Evolutionary conservation across 305 asterid species (phyloP), one percentile per base, ranked within the genome.

Genomic region (Salvia sclarea): DNA sequence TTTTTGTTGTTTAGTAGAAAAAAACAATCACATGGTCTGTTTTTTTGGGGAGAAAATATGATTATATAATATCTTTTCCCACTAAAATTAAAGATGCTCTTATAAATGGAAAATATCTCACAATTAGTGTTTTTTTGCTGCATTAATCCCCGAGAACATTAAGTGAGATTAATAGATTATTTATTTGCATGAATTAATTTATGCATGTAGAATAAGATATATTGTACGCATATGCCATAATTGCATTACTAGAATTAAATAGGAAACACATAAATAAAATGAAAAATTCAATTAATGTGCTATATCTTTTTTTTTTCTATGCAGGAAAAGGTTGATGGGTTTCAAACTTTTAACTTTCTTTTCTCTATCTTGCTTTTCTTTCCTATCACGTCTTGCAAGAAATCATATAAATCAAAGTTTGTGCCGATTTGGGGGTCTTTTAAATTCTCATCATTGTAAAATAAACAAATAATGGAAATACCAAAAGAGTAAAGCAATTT

Each of bases 21-120:
- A 54, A 68, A 38, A 68, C 18, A 50, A 70, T 62, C 80, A 66
- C 77, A 61, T 66, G 76, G 55, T 65, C 35, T 71, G 74, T 66
- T 52, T 69, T 66, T 40, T 31, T 6, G 31, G 60, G 63, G 22
- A 17, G 3, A 8, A 7, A 47, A 31, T 0, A 28, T 16, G 21
- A 11, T 13, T 35, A 6, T 38, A 38, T 38, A 1, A 18, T 22
- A n/a, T n/a, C n/a, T 6, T 41, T 38, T 61, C 52, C 25, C 67
- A n/a, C 11, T 11, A 72, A 31, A 31, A 45, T 2, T 56, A 17
- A 41, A 40, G 8, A 20, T 16, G 37, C 16, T 20, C 6, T 47
- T 65, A 49, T 10, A 18, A 17, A 48, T 48, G 30, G 40, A 30
- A 28, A 28, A 47, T 17, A 48, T 18, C 48, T 35, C 14, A 8